These are phyloP conservation scores for Kwoniella pini DNA, from an alignment of 768 basidiomycete species.

Conservation along the genomic window DNA sequence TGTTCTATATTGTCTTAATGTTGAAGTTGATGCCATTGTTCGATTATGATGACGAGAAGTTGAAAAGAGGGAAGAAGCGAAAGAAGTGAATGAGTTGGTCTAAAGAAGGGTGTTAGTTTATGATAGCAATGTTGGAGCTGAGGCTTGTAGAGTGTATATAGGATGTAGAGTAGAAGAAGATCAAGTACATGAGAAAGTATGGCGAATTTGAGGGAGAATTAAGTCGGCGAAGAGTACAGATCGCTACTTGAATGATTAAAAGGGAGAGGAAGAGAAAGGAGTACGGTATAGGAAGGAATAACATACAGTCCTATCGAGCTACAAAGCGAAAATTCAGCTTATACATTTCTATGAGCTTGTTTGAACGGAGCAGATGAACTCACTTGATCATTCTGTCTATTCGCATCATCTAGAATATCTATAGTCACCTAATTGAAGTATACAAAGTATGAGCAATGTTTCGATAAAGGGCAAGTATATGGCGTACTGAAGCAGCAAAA, in stretches of 20 bases:
- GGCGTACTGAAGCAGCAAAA: too few species aligned
- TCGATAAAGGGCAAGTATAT: too few species aligned
- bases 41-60: constrained; percentile 52
- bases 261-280: too few species aligned
- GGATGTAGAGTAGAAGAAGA: too few species aligned
- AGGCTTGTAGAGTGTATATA: background rate
- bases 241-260: too few species aligned
- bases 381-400: constrained; percentile 53
- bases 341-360: background rate
- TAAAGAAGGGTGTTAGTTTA: constrained; percentile 18
- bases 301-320: constrained; percentile 53
- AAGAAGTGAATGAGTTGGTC: constrained; percentile 51
- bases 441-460: too few species aligned
- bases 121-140: background rate
- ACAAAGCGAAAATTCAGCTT: background rate
- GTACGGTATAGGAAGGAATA: background rate
- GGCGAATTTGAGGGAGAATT: background rate
- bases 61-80: constrained; percentile 52
- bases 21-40: constrained; percentile 48
- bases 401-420: constrained; percentile 53
- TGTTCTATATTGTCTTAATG: constrained; percentile 48
- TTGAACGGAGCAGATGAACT: constrained; percentile 5
- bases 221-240: too few species aligned
- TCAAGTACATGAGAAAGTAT: too few species aligned
- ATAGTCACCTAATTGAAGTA: constrained; percentile 53